These are phyloP conservation scores for Coix lacrymajobi DNA, from an alignment of 176 grass and related monocot species.

Conservation along the genomic window DNA sequence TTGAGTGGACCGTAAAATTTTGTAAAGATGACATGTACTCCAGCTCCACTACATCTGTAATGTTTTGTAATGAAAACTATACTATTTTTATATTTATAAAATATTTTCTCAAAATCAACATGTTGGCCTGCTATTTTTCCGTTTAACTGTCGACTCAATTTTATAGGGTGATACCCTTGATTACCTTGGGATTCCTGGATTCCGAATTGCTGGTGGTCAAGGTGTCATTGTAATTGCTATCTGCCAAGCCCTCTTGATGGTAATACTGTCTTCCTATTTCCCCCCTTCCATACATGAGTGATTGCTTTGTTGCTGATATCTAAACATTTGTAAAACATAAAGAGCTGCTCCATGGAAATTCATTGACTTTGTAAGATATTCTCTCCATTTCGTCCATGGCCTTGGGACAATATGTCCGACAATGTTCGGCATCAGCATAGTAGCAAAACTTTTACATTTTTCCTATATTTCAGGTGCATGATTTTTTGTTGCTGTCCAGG, in stretches of 20 bases:
- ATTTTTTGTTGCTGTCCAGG: too few species aligned
- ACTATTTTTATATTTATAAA: neutral
- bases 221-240: slow-evolving; percentile 82
- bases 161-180: slow-evolving; percentile 90
- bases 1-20: neutral
- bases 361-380: neutral
- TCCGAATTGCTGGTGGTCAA: slow-evolving; percentile 87
- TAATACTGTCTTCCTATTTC: slow-evolving; percentile 4
- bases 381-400: neutral
- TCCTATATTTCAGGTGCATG: too few species aligned
- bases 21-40: neutral
- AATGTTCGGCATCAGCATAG: neutral
- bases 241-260: slow-evolving; percentile 94
- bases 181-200: slow-evolving; percentile 89
- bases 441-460: too few species aligned
- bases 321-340: neutral
- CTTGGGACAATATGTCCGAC: neutral
- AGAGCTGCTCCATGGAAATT: neutral
- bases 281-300: neutral
- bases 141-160: neutral
- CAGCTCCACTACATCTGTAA: neutral
- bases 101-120: neutral
- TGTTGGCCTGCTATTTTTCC: neutral
- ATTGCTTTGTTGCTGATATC: neutral
- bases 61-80: neutral